phyloP scores from a whole-genome alignment of 2,329 filamentous ascomycete genomes.

The Clarireedia sp. region DNA sequence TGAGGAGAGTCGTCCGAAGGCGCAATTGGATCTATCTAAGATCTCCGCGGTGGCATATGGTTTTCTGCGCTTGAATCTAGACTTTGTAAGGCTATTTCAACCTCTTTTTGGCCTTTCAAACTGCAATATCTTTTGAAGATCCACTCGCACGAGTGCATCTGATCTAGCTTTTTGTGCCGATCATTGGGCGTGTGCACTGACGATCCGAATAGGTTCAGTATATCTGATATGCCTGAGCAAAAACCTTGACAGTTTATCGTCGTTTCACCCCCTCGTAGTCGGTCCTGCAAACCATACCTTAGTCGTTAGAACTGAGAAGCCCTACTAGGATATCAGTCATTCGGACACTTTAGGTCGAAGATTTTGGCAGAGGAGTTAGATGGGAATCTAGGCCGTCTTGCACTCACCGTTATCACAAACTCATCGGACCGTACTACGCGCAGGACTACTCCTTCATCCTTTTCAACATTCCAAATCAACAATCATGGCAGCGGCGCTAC shows the following conservation, averaged over 20 bases:
- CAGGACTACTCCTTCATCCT: not conserved
- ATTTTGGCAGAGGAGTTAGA: not conserved
- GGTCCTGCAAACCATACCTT: not conserved
- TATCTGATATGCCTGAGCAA: constrained; percentile 18
- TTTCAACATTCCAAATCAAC: constrained; percentile 4
- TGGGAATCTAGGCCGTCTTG: constrained; percentile 3
- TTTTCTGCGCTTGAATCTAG: constrained; percentile 1
- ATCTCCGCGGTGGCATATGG: constrained; percentile 1
- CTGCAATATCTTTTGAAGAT: not conserved
- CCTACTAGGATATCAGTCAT: not conserved
- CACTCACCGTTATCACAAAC: constrained; percentile 10
- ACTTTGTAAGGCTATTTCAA: constrained; percentile 9
- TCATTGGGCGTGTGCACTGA: constrained; percentile 19
- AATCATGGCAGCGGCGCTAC: constrained; percentile 31
- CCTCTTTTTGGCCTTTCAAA: not conserved
- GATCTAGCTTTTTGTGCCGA: constrained; percentile 6
- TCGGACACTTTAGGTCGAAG: not conserved
- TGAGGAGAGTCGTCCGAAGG: constrained; percentile 7
- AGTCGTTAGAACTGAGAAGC: not conserved
- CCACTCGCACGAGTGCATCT: not conserved
- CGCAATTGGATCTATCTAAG: not conserved
- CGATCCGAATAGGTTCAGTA: constrained; percentile 18
- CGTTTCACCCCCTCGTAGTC: constrained; percentile 19
- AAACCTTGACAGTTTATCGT: no score
- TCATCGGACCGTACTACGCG: not conserved